These are phyloP conservation scores for Nicotiana otophora DNA, from an alignment of 257 asterid genomes.

Conservation along the genomic window DNA sequence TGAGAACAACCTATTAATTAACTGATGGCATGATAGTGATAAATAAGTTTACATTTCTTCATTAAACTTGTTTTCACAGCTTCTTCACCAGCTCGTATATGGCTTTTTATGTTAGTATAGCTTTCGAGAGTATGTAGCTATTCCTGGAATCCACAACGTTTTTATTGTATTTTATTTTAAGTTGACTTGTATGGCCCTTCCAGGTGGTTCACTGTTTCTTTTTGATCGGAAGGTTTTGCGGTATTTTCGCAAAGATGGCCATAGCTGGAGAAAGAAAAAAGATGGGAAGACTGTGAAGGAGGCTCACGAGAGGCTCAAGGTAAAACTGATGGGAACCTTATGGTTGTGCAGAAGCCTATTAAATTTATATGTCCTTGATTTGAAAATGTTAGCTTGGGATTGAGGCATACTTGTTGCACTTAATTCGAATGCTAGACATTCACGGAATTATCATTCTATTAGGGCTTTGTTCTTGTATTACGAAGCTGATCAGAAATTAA, in stretches of 20 bases:
- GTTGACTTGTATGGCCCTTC: conserved; percentile 16
- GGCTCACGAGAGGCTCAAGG: conserved; percentile 98
- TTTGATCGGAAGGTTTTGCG: conserved; percentile 89
- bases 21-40: neutral
- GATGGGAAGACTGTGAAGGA: conserved; percentile 95
- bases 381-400: neutral
- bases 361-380: neutral
- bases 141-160: neutral
- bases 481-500: conserved; percentile 15
- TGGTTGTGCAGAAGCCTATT: neutral
- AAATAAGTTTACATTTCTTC: neutral
- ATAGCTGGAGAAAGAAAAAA: conserved; percentile 90
- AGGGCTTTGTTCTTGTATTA: conserved; percentile 15
- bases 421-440: neutral
- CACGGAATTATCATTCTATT: neutral
- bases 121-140: neutral
- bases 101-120: neutral
- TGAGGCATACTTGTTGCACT: neutral
- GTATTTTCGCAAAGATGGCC: conserved; percentile 90
- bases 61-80: neutral
- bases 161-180: conserved; percentile 7
- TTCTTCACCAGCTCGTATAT: neutral
- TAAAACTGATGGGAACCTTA: conserved; percentile 16
- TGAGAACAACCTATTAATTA: neutral
- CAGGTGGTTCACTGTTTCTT: conserved; percentile 92